Evolutionary conservation across 1,284 basidiomycete species (phyloP).

Genomic region (Ganoderma resinaceum): DNA sequence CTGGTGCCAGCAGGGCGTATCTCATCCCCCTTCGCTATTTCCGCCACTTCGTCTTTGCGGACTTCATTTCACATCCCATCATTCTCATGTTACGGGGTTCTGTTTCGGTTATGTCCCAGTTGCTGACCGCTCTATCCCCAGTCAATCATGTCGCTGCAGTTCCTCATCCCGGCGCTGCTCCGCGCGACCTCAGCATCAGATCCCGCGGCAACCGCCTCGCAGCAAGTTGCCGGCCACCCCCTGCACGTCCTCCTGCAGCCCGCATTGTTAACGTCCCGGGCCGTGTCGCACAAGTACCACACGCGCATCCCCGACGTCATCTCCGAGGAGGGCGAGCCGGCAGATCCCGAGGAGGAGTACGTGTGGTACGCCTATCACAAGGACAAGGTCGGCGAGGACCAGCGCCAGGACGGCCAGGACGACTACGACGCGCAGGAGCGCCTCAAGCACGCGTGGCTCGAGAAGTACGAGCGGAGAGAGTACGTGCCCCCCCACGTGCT

Average conservation of each 20-base stretch:
- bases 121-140: constrained; percentile 37
- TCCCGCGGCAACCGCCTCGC: constrained; percentile 19
- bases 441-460: constrained; percentile 63
- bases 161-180: constrained; percentile 61
- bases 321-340: constrained; percentile 59
- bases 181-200: constrained; percentile 36
- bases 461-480: constrained; percentile 76
- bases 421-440: constrained; percentile 45
- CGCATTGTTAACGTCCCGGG: constrained; percentile 63
- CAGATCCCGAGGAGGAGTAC: constrained; percentile 70
- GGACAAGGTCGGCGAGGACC: constrained; percentile 55
- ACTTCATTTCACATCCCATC: not conserved
- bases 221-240: constrained; percentile 49
- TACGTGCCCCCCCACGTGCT: constrained; percentile 44
- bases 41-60: not conserved
- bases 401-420: constrained; percentile 27
- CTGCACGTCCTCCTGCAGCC: constrained; percentile 64
- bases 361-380: constrained; percentile 75
- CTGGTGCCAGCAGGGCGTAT: not conserved
- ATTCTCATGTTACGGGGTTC: not conserved
- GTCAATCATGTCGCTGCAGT: constrained; percentile 71
- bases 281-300: constrained; percentile 67
- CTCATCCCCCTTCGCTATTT: not conserved
- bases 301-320: constrained; percentile 65
- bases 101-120: not conserved